Conservation (phyloP, 2,329 filamentous ascomycete genomes). For the Drechslerella coelobrocha region DNA sequence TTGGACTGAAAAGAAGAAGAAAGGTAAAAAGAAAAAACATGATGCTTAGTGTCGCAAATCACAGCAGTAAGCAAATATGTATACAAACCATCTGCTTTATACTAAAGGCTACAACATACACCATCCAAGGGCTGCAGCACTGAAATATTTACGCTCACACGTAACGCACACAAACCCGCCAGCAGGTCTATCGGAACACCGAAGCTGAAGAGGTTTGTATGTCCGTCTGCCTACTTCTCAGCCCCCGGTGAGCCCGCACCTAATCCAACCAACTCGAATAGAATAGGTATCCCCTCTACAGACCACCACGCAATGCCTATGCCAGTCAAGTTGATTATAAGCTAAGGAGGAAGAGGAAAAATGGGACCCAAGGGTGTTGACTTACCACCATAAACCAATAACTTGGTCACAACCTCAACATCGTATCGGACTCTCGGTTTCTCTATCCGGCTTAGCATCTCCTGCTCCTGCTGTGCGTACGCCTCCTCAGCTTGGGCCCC, state of each 20-base stretch:
- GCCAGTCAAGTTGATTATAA: slow-evolving; percentile 52
- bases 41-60: neutral
- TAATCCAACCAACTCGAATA: slow-evolving; percentile 70
- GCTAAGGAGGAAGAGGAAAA: too few species aligned
- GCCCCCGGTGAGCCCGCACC: slow-evolving; percentile 51
- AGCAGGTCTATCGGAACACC: slow-evolving; percentile 18
- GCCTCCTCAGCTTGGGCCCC: slow-evolving; percentile 53
- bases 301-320: slow-evolving; percentile 83
- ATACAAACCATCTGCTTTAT: neutral
- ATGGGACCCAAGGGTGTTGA: slow-evolving; percentile 3
- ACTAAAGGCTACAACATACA: too few species aligned
- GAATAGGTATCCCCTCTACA: slow-evolving; percentile 74
- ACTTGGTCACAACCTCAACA: slow-evolving; percentile 96
- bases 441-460: slow-evolving; percentile 83
- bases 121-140: too few species aligned
- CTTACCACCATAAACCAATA: slow-evolving; percentile 91
- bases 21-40: neutral
- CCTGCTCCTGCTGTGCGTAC: slow-evolving; percentile 66
- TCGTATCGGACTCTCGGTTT: slow-evolving; percentile 92
- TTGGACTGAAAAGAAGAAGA: neutral
- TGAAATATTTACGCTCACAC: too few species aligned
- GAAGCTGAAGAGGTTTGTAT: neutral
- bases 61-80: neutral
- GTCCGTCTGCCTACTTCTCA: slow-evolving; percentile 12
- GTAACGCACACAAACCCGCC: slow-evolving; percentile 29